Base-by-base conservation (phyloP, 1,284 basidiomycete species). In the Cryptococcus sp. region DNA sequence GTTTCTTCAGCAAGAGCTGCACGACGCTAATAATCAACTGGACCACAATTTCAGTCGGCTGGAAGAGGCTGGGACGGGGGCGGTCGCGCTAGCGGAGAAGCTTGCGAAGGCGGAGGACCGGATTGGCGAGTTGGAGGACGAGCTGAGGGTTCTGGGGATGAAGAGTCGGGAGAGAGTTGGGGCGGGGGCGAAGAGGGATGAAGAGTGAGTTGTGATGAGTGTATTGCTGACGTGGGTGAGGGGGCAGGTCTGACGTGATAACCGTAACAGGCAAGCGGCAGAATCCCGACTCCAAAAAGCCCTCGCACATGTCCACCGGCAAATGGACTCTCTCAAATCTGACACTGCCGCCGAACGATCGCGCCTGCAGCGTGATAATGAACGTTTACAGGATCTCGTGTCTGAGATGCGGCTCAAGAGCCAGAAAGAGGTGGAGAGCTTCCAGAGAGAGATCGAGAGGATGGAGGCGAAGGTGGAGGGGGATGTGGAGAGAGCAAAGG, bases 21-120 rank as follows among this genome's bases (percentile, higher is more conserved):
- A 68, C 5, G 61, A 67, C 13, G 78, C 77, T 12, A 79, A 80
- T 58, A 60, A 65, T 1, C 75, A 78, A 39, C 72, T 81, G 12
- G 80, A 81, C 64, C 61, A 68, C 50, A 80, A 80, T 67, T 77
- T 80, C 50, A 69, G 65, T 23, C 67, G 77, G 37, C 72, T 81
- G 15, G 77, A 79, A 53, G 66, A 68, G 7, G 77, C 79, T 0
- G 79, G 79, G 1, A 55, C 76, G 16, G 69, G 72, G 11, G 72
- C 73, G 2, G 59, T 78, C n/a, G 58, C 65, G 2, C 64, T 81
- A n/a, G 73, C 77, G 2, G 71, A 77, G 16, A 70, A 78, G 56
- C 71, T 80, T 0, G 72, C 78, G 1, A 61, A 60, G 4, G 78
- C 79, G 0, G 62, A 70, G 37, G 67, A 70, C 12, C 61, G 68